Conservation (phyloP, 306 rosid genomes). For the Pueraria montana region DNA sequence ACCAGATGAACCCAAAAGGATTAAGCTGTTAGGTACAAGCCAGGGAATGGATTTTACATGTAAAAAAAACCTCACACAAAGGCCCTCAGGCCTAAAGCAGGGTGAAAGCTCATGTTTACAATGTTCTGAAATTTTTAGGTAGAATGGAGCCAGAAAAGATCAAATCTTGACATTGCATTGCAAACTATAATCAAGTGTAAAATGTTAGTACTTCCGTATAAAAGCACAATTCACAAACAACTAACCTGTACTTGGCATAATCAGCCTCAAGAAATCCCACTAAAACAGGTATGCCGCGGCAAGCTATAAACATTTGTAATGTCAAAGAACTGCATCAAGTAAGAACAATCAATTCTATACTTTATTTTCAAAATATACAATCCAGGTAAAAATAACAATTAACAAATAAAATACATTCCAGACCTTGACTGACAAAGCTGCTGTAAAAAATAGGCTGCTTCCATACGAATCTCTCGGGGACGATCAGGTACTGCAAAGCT, state of each 20-base stretch:
- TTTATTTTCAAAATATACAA: conserved; percentile 22
- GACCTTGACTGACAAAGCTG: conserved; percentile 99
- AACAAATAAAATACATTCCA: conserved; percentile 41
- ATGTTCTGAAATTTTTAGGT: not conserved
- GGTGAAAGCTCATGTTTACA: not conserved
- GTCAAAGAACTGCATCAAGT: conserved; percentile 82
- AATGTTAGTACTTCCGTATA: conserved; percentile 7
- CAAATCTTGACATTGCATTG: conserved; percentile 26
- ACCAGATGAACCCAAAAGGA: conserved; percentile 11
- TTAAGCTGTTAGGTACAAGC: not conserved
- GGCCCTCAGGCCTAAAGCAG: not conserved
- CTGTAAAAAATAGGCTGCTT: conserved; percentile 93
- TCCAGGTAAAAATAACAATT: not conserved
- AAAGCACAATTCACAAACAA: conserved; percentile 36
- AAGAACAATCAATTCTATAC: conserved; percentile 39
- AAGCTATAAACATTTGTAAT: conserved; percentile 98
- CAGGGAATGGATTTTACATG: not conserved
- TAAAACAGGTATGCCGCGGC: conserved; percentile 98
- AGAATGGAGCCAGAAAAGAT: not conserved
- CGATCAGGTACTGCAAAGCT: conserved; percentile 93
- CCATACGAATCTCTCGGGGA: conserved; percentile 98
- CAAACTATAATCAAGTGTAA: conserved; percentile 7
- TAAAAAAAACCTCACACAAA: not conserved
- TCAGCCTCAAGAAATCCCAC: conserved; percentile 99
- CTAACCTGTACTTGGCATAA: conserved; percentile 98